Evolutionary conservation across 192 early-diverging fungal genomes (phyloP).

Genomic region (Backusella sp.): DNA sequence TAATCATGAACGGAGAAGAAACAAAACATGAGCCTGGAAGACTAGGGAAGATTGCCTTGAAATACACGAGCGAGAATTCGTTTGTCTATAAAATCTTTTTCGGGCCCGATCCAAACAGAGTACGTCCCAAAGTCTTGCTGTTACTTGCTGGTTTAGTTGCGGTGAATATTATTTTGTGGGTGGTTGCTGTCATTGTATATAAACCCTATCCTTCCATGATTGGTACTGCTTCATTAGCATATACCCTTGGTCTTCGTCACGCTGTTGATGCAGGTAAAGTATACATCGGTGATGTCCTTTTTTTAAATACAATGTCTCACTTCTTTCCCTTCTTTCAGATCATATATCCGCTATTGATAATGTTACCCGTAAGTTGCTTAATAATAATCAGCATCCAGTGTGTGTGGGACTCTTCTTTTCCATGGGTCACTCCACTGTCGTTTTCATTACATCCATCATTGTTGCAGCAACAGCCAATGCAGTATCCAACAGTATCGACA

Average conservation of each 20-base stretch:
- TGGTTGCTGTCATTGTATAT: conserved; percentile 35
- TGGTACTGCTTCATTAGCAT: conserved; percentile 46
- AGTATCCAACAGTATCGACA: conserved; percentile 39
- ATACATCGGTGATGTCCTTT: neutral
- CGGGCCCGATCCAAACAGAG: conserved; percentile 31
- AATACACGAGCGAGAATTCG: conserved; percentile 17
- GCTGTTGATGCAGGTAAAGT: conserved; percentile 52
- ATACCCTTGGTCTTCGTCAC: conserved; percentile 53
- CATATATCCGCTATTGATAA: conserved; percentile 78
- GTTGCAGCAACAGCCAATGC: conserved; percentile 47
- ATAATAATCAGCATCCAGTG: conserved; percentile 43
- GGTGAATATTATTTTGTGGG: conserved; percentile 46
- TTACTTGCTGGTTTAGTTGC: conserved; percentile 30
- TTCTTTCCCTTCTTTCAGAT: conserved; percentile 32
- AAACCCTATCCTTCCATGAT: conserved; percentile 40
- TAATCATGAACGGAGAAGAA: neutral
- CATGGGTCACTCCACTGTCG: conserved; percentile 71
- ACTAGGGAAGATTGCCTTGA: conserved; percentile 10
- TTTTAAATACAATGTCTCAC: neutral
- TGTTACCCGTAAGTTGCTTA: conserved; percentile 61
- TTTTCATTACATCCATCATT: conserved; percentile 48
- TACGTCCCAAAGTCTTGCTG: conserved; percentile 36
- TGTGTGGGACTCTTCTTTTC: conserved; percentile 70
- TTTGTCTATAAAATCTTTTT: conserved; percentile 30
- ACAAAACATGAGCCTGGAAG: neutral